Conservation (phyloP, 2,329 filamentous ascomycete genomes). For the Aspergillus glaucus region DNA sequence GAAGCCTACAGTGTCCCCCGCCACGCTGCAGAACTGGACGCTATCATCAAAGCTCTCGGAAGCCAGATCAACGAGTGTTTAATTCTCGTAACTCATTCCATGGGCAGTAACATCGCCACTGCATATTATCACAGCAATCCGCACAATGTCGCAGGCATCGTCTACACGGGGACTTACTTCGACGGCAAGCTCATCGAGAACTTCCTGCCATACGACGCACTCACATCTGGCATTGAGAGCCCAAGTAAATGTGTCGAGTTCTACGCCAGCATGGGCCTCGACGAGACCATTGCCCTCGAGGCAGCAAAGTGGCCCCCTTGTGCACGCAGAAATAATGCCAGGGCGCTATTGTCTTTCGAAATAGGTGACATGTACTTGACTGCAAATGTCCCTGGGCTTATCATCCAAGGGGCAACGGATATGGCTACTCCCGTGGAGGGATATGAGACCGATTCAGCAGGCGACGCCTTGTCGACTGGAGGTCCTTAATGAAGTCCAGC, state of each 20-base stretch:
- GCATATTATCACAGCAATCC: background rate
- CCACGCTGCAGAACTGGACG: background rate
- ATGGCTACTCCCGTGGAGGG: too few species aligned
- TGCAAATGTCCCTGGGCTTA: too few species aligned
- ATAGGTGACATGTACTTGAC: too few species aligned
- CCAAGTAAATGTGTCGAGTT: background rate
- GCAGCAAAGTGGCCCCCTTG: background rate
- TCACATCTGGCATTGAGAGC: background rate
- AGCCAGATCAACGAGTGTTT: background rate
- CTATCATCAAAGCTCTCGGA: background rate
- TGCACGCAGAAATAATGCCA: background rate
- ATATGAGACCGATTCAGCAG: too few species aligned
- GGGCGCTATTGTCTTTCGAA: too few species aligned
- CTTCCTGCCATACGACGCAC: background rate
- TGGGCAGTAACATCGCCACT: background rate
- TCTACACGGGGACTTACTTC: background rate
- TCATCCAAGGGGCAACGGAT: too few species aligned
- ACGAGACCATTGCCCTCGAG: background rate
- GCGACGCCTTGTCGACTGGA: too few species aligned
- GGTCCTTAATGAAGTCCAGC: too few species aligned
- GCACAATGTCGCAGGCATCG: background rate
- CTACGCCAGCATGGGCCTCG: background rate
- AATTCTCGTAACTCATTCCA: background rate
- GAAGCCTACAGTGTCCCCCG: background rate
- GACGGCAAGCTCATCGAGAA: background rate